Conservation (phyloP, 169 alveolate species). For the Eimeria acervulina region DNA sequence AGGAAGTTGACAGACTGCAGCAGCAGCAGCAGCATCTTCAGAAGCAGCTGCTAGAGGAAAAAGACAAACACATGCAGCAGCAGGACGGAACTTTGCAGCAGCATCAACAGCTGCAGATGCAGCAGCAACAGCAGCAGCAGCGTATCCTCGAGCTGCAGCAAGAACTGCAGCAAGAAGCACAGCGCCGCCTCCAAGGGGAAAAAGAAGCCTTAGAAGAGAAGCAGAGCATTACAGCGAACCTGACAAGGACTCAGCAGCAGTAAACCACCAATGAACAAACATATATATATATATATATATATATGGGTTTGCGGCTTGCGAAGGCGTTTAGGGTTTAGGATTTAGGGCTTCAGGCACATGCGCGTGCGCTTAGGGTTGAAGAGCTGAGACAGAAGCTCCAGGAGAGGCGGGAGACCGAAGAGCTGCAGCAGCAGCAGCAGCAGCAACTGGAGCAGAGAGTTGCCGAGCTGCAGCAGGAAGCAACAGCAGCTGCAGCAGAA, state of each 20-base stretch:
- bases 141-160: conserved; percentile 68
- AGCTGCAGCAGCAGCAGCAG: conserved; percentile 61
- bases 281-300: background rate
- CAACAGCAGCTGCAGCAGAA: conserved; percentile 43
- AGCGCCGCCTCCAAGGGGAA: conserved; percentile 53
- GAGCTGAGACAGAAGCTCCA: conserved; percentile 52
- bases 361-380: background rate
- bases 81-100: conserved; percentile 43
- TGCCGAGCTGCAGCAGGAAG: conserved; percentile 47
- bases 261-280: background rate
- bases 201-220: conserved; percentile 18
- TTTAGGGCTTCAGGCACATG: background rate
- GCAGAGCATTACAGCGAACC: background rate
- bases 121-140: conserved; percentile 63
- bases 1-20: conserved; percentile 45
- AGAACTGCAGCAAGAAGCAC: conserved; percentile 59
- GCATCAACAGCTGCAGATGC: conserved; percentile 66
- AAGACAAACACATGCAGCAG: conserved; percentile 53
- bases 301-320: background rate
- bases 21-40: conserved; percentile 71
- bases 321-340: background rate
- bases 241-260: conserved; percentile 8
- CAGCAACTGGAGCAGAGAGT: conserved; percentile 45
- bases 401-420: conserved; percentile 64
- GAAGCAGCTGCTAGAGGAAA: conserved; percentile 57